Evolutionary conservation across 768 basidiomycete genomes (phyloP), one percentile per base, ranked within the genome.

Genomic region (Pulveroboletus ravenelii): DNA sequence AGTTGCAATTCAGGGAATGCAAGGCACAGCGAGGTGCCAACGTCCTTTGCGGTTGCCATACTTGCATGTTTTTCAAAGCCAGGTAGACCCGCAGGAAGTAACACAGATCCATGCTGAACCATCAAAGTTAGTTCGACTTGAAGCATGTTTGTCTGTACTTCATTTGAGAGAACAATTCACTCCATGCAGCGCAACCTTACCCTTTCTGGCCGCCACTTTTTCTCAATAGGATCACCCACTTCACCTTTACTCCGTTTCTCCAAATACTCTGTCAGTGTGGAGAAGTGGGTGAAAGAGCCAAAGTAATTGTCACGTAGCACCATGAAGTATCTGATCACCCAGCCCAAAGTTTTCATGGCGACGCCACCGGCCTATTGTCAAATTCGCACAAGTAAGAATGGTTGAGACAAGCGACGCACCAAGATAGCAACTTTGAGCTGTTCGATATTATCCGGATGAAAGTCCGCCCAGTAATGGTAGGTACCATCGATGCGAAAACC

Each of bases 261-360:
- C 41, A 92, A 72, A 64, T 92, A 95, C 71, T 98, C 95, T 18
- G 78, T 79, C 37, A 92, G 74, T 1, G 91, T 96, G 3, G 85
- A 84, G 60, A 94, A 97, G 57, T 95, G 89, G 2, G 93, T 96
- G 68, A 96, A 98, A 5, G 81, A 78, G 10, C 95, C 95, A 44
- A 97, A 82, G 68, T 98, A 98, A 68, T 97, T 97, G 61, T 95
- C 92, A 41, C 87, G 83, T 51, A 96, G 62, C 36, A 86, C 81
- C 82, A 98, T 88, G 56, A 95, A 77, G 62, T 92, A 85, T 34
- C 93, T 82, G 52, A 94, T 79, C 2, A 84, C 83, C 94, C 94
- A 96, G 20, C 93, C 94, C 46, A 92, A 70, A 2, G 76, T 73
- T 64, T 86, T 88, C 70, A 85, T 86, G 9, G 79, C 70, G 31